These are phyloP conservation scores for Hanseniaspora vineae DNA, from an alignment of 805 yeast species.

Conservation along the genomic window DNA sequence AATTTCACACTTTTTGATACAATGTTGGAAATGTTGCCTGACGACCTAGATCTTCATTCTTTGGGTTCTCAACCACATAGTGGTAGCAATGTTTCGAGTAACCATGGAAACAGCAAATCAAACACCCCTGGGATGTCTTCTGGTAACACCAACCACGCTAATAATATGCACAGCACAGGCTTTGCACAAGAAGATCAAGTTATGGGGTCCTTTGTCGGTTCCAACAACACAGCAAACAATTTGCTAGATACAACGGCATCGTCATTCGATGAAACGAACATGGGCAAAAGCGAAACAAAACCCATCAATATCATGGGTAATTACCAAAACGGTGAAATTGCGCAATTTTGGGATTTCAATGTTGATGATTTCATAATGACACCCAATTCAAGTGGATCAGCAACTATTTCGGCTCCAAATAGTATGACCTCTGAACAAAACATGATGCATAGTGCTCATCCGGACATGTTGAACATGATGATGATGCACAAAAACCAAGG, in stretches of 20 bases:
- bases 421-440: conserved; percentile 11
- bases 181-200: too few species aligned
- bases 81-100: background rate
- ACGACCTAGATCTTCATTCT: conserved; percentile 14
- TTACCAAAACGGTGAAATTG: conserved; percentile 27
- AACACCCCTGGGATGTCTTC: background rate
- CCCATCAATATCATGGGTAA: conserved; percentile 19
- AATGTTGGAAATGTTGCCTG: conserved; percentile 25
- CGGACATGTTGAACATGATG: background rate
- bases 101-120: background rate
- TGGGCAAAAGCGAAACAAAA: conserved; percentile 2
- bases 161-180: background rate
- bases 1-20: conserved; percentile 15
- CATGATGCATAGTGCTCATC: background rate
- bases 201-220: too few species aligned
- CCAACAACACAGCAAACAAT: too few species aligned
- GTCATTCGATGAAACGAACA: too few species aligned
- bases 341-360: conserved; percentile 28
- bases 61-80: conserved; percentile 2
- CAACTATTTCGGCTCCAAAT: conserved; percentile 25
- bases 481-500: background rate
- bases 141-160: background rate
- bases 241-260: too few species aligned
- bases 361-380: conserved; percentile 26
- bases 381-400: conserved; percentile 23